Conservation (phyloP, 1,284 basidiomycete species). For the Ceratobasidium sp. region DNA sequence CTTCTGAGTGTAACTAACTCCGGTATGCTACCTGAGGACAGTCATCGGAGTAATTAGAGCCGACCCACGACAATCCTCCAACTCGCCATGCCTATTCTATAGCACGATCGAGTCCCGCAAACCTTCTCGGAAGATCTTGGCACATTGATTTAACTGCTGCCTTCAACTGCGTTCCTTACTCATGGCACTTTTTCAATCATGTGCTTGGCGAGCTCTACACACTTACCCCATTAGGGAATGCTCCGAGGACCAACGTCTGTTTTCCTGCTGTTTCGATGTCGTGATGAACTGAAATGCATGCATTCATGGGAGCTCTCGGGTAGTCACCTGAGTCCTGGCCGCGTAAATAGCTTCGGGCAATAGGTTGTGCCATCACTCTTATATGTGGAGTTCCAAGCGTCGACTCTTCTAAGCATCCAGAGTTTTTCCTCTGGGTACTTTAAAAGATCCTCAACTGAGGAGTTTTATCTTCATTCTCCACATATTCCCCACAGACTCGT, state of each 20-base stretch:
- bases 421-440: neutral
- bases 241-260: neutral
- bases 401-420: neutral
- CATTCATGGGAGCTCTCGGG: constrained; percentile 1
- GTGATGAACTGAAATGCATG: neutral
- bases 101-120: neutral
- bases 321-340: constrained; percentile 7
- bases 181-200: constrained; percentile 46
- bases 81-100: neutral
- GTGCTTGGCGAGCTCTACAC: constrained; percentile 5
- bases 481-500: neutral
- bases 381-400: neutral
- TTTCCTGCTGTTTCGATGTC: neutral
- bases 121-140: neutral
- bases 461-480: neutral
- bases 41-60: neutral
- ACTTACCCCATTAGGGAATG: neutral
- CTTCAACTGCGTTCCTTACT: constrained; percentile 1
- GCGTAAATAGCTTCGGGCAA: neutral
- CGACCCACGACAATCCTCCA: neutral
- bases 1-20: too few relatives aligned
- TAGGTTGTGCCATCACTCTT: neutral
- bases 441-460: neutral
- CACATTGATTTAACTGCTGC: neutral
- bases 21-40: too few relatives aligned